Percentiles rank a stretch among this genome's conserved stretches.
Conservation (phyloP, 371 early-diverging fungal genomes). For the Mortierella sp. region DNA sequence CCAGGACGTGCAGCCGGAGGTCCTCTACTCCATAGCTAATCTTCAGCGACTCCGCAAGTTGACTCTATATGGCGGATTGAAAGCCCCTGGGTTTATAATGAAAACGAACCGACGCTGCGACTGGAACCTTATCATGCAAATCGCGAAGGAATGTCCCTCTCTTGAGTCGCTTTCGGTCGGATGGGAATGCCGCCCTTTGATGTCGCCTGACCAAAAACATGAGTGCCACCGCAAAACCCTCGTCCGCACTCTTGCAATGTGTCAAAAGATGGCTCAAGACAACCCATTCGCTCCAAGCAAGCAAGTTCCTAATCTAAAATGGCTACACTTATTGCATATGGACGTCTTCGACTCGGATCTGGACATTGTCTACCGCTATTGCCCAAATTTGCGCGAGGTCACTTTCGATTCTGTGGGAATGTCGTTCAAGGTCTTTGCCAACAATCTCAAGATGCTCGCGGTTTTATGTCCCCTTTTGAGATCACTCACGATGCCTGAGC, state of each 20-base stretch:
- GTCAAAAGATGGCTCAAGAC: neutral
- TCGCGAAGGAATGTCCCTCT: conserved; percentile 6
- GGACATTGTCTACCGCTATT: neutral
- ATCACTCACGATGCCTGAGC: neutral
- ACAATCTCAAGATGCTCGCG: neutral
- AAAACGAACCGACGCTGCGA: conserved; percentile 18
- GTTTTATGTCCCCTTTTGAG: conserved; percentile 3
- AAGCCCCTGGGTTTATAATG: neutral
- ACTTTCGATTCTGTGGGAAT: neutral
- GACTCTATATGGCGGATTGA: conserved; percentile 15
- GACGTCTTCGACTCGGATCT: neutral
- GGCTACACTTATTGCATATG: neutral
- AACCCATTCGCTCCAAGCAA: too few species aligned
- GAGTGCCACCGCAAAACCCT: neutral
- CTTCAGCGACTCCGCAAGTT: conserved; percentile 8
- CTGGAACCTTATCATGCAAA: conserved; percentile 8
- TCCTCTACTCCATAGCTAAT: conserved; percentile 14
- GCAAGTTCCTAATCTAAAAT: neutral
- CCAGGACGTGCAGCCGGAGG: conserved; percentile 14
- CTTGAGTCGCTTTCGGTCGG: conserved; percentile 15
- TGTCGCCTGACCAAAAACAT: neutral
- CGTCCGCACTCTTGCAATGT: too few species aligned
- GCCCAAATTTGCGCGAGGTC: conserved; percentile 15
- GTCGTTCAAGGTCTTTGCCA: neutral
- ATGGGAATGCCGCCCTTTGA: conserved; percentile 6